Base-by-base conservation (phyloP, 441 rosid species). In the Rhodomyrtus psidioides region DNA sequence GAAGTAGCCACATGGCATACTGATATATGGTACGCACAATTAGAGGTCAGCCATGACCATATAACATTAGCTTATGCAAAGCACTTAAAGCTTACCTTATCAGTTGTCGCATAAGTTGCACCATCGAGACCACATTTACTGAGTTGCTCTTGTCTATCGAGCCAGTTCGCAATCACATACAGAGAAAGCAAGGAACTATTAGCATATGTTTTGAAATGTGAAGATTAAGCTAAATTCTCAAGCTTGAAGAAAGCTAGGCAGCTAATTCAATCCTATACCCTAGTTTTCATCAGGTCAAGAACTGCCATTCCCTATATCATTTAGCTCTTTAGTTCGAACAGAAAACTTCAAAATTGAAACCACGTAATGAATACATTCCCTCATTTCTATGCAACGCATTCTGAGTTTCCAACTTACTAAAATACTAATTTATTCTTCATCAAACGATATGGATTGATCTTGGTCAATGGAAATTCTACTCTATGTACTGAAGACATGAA, bases 121-220 rank as follows among this genome's bases (percentile, higher is more conserved):
- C 95, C 95, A 82, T 92, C 93, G 88, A 93, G 93, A 83, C 95
- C 95, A 84, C 93, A 90, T 85, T 91, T 93, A 90, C 88, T 87
- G 83, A 93, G 94, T 84, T 92, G 95, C 87, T 91, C 94, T 88
- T 90, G 88, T 85, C 95, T 93, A 70, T 21, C 2, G 5, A 70
- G 56, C 83, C 82, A 84, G 34, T 12, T 82, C 13, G 82, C 19
- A 65, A 60, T 58, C 10, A 42, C 83, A 84, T 39, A 57, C 70
- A n/a, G 7, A 85, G 54, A 76, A 56, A 55, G 56, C 26, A 51
- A 57, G 42, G 12, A 58, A 57, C 58, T 34, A 65, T 65, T 65
- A 65, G 46, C 46, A 65, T 65, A 30, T 1, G 34, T 30, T 65
- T 65, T 10, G 7, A 34, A 34, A 34, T 9, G 14, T 65, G 46